Percentiles rank a stretch among this genome's conserved stretches.
Evolutionary conservation across 495 filamentous ascomycete genomes (phyloP).

Genomic region (Trichoderma gamsii): DNA sequence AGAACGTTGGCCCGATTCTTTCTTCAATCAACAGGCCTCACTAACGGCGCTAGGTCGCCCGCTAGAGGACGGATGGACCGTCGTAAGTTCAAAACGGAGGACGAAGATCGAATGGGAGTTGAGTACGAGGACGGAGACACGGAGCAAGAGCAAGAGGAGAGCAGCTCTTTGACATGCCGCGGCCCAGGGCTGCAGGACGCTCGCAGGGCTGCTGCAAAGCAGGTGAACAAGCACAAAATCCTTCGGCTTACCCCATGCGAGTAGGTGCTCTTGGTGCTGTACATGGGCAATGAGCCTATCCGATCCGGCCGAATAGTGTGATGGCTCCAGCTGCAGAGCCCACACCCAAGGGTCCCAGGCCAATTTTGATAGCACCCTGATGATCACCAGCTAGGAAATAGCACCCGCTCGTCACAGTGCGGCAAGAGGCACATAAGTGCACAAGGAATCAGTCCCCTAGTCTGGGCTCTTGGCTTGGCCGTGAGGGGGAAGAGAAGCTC

Average conservation of each 20-base stretch:
- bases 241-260: constrained; percentile 3
- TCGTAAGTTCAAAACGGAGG: neutral
- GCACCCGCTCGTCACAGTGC: constrained; percentile 11
- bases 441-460: neutral
- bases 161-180: neutral
- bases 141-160: neutral
- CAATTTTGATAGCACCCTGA: neutral
- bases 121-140: neutral
- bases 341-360: neutral
- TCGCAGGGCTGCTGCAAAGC: neutral
- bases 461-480: constrained; percentile 1
- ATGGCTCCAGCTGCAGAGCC: neutral
- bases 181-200: neutral
- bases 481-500: neutral
- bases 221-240: constrained; percentile 3
- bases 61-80: neutral
- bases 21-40: neutral
- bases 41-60: neutral
- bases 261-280: too few relatives aligned
- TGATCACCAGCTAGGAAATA: constrained; percentile 14
- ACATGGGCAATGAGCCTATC: neutral
- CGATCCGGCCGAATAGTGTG: constrained; percentile 12
- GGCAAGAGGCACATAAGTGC: neutral
- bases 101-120: neutral
- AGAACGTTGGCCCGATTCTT: constrained; percentile 2